A percentile compares a stretch with the other conserved stretches of the same genome.
Conservation (phyloP, 208 protist species). For the Trypanosoma mega region DNA sequence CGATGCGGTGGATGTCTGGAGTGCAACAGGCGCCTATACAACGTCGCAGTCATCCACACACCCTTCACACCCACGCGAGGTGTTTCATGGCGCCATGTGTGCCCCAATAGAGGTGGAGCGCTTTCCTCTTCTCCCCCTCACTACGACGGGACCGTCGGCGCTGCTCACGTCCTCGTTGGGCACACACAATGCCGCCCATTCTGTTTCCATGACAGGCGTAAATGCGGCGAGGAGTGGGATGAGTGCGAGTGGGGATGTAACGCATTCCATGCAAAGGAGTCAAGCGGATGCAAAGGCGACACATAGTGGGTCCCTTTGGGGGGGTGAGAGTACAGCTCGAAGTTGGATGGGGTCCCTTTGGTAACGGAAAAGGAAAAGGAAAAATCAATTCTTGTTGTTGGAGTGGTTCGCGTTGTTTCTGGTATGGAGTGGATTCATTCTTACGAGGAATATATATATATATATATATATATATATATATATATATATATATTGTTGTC, state of each 20-base stretch:
- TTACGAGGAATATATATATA: no score
- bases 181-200: neutral
- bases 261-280: neutral
- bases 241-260: neutral
- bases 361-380: neutral
- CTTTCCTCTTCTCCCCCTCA: conserved; percentile 24
- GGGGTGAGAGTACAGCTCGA: conserved; percentile 4
- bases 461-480: no score
- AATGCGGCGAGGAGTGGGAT: neutral
- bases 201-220: neutral
- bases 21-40: neutral
- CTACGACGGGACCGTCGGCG: neutral
- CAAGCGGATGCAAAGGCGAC: neutral
- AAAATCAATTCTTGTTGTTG: neutral
- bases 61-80: neutral
- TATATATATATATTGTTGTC: no score
- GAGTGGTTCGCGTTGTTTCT: neutral
- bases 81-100: neutral
- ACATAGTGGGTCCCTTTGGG: neutral
- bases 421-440: no score
- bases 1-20: conserved; percentile 9
- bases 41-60: neutral
- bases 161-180: no score
- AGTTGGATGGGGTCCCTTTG: conserved; percentile 25
- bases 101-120: neutral